Evolutionary conservation across 2,329 filamentous ascomycete species (phyloP).

Genomic region (Exophiala aquamarina): DNA sequence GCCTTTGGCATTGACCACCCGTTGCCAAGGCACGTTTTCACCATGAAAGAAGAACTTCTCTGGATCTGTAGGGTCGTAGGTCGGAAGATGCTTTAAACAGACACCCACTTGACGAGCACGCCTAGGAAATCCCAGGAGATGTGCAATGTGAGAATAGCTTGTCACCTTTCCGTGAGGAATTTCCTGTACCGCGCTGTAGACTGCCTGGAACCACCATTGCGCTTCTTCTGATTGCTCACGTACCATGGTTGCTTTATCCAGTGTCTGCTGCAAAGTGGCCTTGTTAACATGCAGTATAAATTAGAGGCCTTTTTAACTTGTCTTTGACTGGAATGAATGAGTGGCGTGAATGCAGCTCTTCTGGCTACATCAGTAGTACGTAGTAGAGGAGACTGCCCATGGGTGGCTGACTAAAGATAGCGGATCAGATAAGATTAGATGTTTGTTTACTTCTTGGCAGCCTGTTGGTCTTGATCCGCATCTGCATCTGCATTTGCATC

Average conservation of each 20-base stretch:
- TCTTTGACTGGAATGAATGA: too few species aligned
- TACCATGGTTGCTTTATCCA: conserved; percentile 44
- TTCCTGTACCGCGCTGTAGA: conserved; percentile 82
- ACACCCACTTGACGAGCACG: conserved; percentile 82
- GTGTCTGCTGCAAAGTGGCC: too few species aligned
- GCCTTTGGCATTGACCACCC: conserved; percentile 85
- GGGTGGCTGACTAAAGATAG: too few species aligned
- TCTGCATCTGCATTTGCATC: too few species aligned
- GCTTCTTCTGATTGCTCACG: conserved; percentile 45
- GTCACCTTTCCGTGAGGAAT: conserved; percentile 83
- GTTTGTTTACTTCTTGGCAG: conserved; percentile 11
- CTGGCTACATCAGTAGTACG: too few species aligned
- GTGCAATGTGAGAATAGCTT: conserved; percentile 75
- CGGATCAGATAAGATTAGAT: conserved; percentile 3
- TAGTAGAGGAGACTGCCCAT: too few species aligned
- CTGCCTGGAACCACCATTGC: conserved; percentile 56
- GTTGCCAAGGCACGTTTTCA: conserved; percentile 87
- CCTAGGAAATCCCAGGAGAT: conserved; percentile 62
- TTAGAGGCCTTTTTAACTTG: too few species aligned
- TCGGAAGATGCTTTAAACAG: conserved; percentile 81
- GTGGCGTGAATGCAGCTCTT: too few species aligned
- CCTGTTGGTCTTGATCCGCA: background rate
- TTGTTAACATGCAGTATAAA: too few species aligned
- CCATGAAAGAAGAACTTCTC: conserved; percentile 62
- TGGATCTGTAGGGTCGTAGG: conserved; percentile 45